A percentile compares a stretch with the other conserved stretches of the same genome.
phyloP scores from a whole-genome alignment of 495 filamentous ascomycete genomes.

The Rhypophila decipiens region DNA sequence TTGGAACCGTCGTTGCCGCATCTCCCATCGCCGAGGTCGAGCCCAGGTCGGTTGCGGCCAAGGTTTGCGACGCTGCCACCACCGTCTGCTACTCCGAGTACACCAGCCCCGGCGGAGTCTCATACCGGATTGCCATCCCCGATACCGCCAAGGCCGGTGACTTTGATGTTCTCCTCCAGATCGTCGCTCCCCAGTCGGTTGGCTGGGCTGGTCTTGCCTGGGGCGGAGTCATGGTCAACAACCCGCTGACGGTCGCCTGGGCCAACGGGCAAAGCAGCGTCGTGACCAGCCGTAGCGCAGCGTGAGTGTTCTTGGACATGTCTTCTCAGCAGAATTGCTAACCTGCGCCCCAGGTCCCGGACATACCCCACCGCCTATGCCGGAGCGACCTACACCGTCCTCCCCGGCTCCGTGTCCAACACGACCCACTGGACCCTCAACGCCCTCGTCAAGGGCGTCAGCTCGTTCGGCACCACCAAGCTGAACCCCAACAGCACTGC shows the following conservation, averaged over 20 bases:
- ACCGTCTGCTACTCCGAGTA: conserved; percentile 33
- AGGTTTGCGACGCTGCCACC: conserved; percentile 27
- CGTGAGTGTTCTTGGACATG: conserved; percentile 5
- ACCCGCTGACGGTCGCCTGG: conserved; percentile 34
- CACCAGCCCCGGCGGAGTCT: conserved; percentile 22
- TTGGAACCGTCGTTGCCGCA: conserved; percentile 12
- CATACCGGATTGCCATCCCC: conserved; percentile 33
- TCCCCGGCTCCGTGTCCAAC: conserved; percentile 20
- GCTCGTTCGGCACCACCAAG: conserved; percentile 24
- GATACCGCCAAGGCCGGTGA: conserved; percentile 24
- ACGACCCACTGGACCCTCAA: conserved; percentile 33
- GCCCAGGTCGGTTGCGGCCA: conserved; percentile 11
- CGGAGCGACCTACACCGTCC: conserved; percentile 21
- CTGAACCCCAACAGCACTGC: conserved; percentile 31
- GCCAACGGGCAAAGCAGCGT: conserved; percentile 20
- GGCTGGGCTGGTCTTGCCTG: conserved; percentile 36
- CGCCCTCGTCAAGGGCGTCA: conserved; percentile 31
- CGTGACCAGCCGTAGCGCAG: conserved; percentile 25
- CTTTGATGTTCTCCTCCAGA: conserved; percentile 32
- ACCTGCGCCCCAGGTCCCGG: conserved; percentile 22
- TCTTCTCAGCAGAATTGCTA: not conserved
- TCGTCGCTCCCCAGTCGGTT: conserved; percentile 29
- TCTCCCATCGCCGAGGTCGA: conserved; percentile 17
- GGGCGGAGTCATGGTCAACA: conserved; percentile 35
- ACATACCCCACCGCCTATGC: conserved; percentile 18